Evolutionary conservation across 495 filamentous ascomycete species (phyloP).

Genomic region (Penicillium fimorum): DNA sequence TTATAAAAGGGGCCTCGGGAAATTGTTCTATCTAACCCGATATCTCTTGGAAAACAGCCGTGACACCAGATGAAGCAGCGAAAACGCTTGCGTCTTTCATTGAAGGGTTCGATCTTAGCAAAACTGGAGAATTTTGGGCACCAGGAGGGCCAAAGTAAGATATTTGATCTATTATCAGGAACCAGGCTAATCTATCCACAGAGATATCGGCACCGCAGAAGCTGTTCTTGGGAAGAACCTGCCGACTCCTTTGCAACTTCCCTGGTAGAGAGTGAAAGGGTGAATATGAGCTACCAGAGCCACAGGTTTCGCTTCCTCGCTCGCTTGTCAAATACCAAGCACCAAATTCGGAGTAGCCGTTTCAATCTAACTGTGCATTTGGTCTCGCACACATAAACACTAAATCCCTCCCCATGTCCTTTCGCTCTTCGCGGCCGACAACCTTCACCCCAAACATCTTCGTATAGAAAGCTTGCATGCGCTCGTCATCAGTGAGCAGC

Average conservation of each 20-base stretch:
- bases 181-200: conserved; percentile 22
- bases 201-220: conserved; percentile 70
- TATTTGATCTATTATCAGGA: conserved; percentile 5
- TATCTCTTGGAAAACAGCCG: conserved; percentile 42
- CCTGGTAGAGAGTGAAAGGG: conserved; percentile 51
- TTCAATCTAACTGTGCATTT: conserved; percentile 1
- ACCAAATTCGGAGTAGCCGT: background rate
- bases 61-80: conserved; percentile 66
- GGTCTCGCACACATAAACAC: conserved; percentile 28
- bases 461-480: conserved; percentile 45
- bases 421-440: conserved; percentile 28
- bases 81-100: conserved; percentile 60
- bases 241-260: conserved; percentile 63
- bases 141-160: conserved; percentile 62
- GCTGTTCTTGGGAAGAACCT: conserved; percentile 58
- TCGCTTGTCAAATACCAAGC: background rate
- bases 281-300: background rate
- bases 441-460: conserved; percentile 46
- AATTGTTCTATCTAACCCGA: background rate
- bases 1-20: background rate
- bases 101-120: conserved; percentile 59
- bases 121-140: conserved; percentile 71
- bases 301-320: background rate
- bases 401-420: conserved; percentile 23
- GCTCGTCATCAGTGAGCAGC: conserved; percentile 42